These are phyloP conservation scores for Haematococcus lacustris DNA, from an alignment of 139 green algal genomes.

Conservation along the genomic window DNA sequence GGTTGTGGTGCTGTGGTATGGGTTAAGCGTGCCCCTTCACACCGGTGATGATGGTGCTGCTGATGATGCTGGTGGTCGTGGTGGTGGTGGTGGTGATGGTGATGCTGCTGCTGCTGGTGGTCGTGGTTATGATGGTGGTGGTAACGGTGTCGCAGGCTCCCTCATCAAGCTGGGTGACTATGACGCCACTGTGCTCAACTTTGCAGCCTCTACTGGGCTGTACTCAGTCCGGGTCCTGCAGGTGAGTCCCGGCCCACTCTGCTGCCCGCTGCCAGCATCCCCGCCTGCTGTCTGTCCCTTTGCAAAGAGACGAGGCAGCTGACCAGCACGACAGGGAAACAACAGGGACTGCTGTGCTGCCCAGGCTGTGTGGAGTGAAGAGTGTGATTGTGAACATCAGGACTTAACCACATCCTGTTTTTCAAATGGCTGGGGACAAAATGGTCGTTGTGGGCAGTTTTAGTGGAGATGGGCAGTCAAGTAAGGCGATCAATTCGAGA, in stretches of 20 bases:
- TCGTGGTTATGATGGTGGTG: no score
- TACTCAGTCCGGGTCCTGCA: slow-evolving; percentile 18
- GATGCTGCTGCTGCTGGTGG: no score
- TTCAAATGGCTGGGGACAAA: neutral
- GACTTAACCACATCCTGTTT: no score
- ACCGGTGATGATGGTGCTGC: no score
- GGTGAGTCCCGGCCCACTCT: neutral
- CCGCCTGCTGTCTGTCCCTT: neutral
- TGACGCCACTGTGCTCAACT: slow-evolving; percentile 17
- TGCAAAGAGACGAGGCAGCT: neutral
- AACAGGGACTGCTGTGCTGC: neutral
- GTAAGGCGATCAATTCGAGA: no score
- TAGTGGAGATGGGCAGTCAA: neutral
- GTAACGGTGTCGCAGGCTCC: slow-evolving; percentile 20
- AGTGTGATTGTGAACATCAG: no score
- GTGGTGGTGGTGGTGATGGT: no score
- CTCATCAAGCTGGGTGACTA: slow-evolving; percentile 27
- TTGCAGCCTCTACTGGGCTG: slow-evolving; percentile 3
- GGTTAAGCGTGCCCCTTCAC: no score
- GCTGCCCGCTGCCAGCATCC: neutral
- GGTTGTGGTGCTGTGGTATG: no score
- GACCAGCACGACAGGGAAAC: neutral
- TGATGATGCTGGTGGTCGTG: no score
- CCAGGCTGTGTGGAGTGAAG: neutral
- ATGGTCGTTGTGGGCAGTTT: neutral